Evolutionary conservation across 2,329 filamentous ascomycete genomes (phyloP), one percentile per base, ranked within the genome.

Genomic region (Xylaria sp.): DNA sequence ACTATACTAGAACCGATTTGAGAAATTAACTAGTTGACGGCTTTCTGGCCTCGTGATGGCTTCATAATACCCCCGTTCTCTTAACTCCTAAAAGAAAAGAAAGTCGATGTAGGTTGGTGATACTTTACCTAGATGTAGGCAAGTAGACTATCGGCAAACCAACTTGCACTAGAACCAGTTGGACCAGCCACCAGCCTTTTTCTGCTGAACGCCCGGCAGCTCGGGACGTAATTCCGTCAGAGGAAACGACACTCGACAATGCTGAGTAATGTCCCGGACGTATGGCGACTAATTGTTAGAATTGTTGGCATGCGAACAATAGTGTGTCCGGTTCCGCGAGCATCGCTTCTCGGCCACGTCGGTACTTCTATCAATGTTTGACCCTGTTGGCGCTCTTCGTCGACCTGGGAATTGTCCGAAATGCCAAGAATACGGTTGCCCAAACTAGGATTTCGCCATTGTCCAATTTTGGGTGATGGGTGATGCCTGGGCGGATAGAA

Each of bases 191-290:
- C 19, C 33, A 23, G 35, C 28, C 25, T 23, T 23, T 33, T 19
- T 25, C n/a, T 49, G 14, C 40, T 49, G 43, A 58, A 38, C 25
- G 11, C 12, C 28, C 65, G 65, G 65, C 56, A 63, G 43, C 56
- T 65, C 65, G 65, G 65, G 59, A 61, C 65, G 65, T 47, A 53
- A 40, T 49, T 56, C 65, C 62, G 65, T 37, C 31, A 35, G 21
- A 49, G 35, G 28, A 31, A 5, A 33, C 15, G 28, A 52, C 52
- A 49, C 25, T 37, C 51, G 50, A 4, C 5, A 31, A 31, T 47
- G 55, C 28, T 45, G n/a, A 33, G 33, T 40, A 35, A 57, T 35
- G 19, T 23, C 49, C 38, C 43, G 11, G 21, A 53, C 25, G 28
- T n/a, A 40, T 55, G 19, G 45, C 53, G 42, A 19, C 38, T 21